These are phyloP conservation scores for Acacia crassicarpa DNA, from an alignment of 306 rosid species.

Conservation along the genomic window DNA sequence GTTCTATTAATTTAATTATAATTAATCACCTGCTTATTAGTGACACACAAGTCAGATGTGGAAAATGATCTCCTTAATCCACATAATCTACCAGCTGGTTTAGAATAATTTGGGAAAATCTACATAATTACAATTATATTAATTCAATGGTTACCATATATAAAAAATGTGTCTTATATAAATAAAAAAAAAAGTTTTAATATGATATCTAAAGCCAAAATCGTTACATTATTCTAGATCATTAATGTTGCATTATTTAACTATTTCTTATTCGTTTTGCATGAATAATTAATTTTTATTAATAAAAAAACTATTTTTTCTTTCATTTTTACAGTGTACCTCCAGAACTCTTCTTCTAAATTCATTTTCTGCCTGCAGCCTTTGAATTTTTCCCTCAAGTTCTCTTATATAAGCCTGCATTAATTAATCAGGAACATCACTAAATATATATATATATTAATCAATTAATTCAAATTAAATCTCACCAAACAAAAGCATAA, in stretches of 20 bases:
- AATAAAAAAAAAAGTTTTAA: neutral
- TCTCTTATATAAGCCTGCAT: constrained; percentile 23
- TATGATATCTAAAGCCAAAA: neutral
- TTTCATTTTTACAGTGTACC: neutral
- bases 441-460: neutral
- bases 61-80: constrained; percentile 33
- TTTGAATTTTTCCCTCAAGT: constrained; percentile 19
- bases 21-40: neutral
- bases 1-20: neutral
- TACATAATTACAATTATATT: constrained; percentile 1
- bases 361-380: neutral
- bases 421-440: neutral
- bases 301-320: neutral
- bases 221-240: neutral
- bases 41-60: constrained; percentile 20
- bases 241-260: neutral
- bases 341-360: neutral
- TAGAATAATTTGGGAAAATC: constrained; percentile 30
- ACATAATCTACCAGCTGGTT: constrained; percentile 18
- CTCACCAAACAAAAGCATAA: neutral
- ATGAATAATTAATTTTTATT: neutral
- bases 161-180: too few species aligned
- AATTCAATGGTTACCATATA: neutral
- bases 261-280: neutral
- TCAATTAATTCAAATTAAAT: neutral